Evolutionary conservation across 805 yeast genomes (phyloP).

Genomic region (Yarrowia yakushimensis): DNA sequence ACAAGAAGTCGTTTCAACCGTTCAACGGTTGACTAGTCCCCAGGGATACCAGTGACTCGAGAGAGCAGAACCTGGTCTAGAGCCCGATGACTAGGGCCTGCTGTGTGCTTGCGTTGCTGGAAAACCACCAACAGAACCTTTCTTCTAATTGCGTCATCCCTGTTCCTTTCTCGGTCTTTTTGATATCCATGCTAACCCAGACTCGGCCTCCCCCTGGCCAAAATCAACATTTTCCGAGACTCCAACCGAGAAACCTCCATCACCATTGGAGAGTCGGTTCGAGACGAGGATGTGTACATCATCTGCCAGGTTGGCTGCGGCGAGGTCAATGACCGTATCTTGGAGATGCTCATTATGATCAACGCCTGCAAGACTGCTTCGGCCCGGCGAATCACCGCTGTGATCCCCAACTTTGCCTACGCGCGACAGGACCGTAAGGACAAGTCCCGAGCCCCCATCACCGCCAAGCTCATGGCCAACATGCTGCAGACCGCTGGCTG

Average conservation of each 20-base stretch:
- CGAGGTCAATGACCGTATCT: slow-evolving; percentile 75
- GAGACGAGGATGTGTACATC: slow-evolving; percentile 70
- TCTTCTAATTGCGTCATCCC: too few species aligned
- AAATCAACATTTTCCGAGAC: slow-evolving; percentile 76
- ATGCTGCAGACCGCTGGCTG: slow-evolving; percentile 94
- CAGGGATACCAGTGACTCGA: too few species aligned
- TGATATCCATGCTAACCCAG: slow-evolving; percentile 9
- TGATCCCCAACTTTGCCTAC: slow-evolving; percentile 93
- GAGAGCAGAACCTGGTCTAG: too few species aligned
- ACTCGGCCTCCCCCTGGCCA: slow-evolving; percentile 64
- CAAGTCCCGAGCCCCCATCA: slow-evolving; percentile 92
- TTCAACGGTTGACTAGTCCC: too few species aligned
- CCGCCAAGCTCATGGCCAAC: slow-evolving; percentile 93
- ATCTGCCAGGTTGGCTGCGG: slow-evolving; percentile 76
- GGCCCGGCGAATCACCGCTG: slow-evolving; percentile 91
- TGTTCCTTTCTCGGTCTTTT: too few species aligned
- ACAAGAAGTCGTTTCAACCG: too few species aligned
- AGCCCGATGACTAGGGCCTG: too few species aligned
- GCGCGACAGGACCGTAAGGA: slow-evolving; percentile 98
- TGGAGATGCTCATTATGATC: slow-evolving; percentile 86
- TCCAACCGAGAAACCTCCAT: slow-evolving; percentile 85
- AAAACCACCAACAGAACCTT: too few species aligned
- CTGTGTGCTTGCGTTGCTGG: too few species aligned
- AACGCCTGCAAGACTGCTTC: slow-evolving; percentile 95
- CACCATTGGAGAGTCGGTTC: slow-evolving; percentile 81